Base-by-base conservation (phyloP, 2,329 filamentous ascomycete genomes). In the Hymenoscyphus occultus region DNA sequence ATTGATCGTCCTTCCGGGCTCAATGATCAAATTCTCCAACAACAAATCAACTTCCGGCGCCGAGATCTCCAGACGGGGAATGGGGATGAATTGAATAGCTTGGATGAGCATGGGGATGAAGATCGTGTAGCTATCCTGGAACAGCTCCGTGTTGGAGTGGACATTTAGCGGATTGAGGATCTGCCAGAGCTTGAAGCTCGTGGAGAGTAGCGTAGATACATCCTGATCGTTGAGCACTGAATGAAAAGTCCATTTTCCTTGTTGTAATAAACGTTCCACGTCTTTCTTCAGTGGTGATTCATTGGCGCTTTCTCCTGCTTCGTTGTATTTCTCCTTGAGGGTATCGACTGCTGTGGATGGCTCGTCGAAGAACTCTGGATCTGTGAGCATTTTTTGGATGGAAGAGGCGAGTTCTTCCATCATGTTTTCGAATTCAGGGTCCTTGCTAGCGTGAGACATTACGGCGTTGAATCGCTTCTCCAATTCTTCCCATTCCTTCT, bases 11-110 rank as follows among this genome's bases (percentile, higher is more conserved):
- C 83, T 83, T 6, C 94, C 94, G 0, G 94, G 94, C 74, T 97
- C 92, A 39, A 98, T 83, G 66, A 98, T 90, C 39, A 98, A 81
- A 69, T 96, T 97, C 74, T 98, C 94, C 2, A 98, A 80, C 0
- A 98, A 80, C 5, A 98, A 84, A 71, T 97, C 93, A 63, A 96
- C 82, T 40, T 91, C 87, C 0, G 93, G 93, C 3, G 89, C 90
- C 0, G 91, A 90, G 5, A 97, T 82, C 76, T 97, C 94, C n/a
- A 97, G 78, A 4, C 94, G 89, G 0, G 93, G 93, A 61, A 98
- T 95, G 0, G 94, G 94, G 3, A 98, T 80, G 77, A 92, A 93
- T 75, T 97, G 93, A 39, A 98, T 83, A 2, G 86, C 86, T 69
- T 91, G 84, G 64, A 97, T 84, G 3, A 93, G 73, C 13, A 92